phyloP scores from a whole-genome alignment of 2,329 filamentous ascomycete species.

The Trichophaea hybrida region DNA sequence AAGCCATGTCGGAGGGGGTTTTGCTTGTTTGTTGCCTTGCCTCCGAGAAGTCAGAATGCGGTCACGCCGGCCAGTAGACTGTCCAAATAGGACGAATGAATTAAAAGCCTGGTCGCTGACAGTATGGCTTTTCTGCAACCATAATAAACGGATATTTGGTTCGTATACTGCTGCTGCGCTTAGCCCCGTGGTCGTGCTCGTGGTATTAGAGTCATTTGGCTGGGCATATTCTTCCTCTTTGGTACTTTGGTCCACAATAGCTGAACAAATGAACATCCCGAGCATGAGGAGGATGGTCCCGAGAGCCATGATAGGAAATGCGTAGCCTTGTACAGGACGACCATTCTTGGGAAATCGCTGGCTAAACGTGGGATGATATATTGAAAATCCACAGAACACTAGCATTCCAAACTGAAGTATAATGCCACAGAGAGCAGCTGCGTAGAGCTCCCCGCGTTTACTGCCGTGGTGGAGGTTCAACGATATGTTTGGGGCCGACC shows the following conservation, averaged over 20 bases:
- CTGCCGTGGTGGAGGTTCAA: slow-evolving; percentile 13
- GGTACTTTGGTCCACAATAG: slow-evolving; percentile 1
- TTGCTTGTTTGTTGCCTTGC: too few species aligned
- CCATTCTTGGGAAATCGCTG: not conserved
- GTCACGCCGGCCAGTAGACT: not conserved
- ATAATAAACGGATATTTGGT: slow-evolving; percentile 19
- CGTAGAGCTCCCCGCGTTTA: slow-evolving; percentile 13
- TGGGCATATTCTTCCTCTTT: too few species aligned
- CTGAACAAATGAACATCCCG: slow-evolving; percentile 3
- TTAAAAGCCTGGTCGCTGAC: slow-evolving; percentile 25
- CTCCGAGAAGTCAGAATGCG: slow-evolving; percentile 11
- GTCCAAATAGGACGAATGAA: slow-evolving; percentile 24
- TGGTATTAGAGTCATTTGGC: not conserved
- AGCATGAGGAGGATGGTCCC: slow-evolving; percentile 1
- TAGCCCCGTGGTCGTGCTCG: not conserved
- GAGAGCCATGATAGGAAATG: slow-evolving; percentile 23
- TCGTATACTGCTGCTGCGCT: slow-evolving; percentile 24
- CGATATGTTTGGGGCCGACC: slow-evolving; percentile 22
- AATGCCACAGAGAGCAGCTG: slow-evolving; percentile 17
- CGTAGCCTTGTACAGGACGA: slow-evolving; percentile 16
- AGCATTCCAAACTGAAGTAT: slow-evolving; percentile 25
- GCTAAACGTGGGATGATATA: not conserved
- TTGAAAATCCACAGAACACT: slow-evolving; percentile 5
- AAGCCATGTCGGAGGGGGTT: too few species aligned
- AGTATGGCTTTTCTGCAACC: too few species aligned